Evolutionary conservation across 768 basidiomycete species (phyloP).

Genomic region (Kwoniella botswanensis): DNA sequence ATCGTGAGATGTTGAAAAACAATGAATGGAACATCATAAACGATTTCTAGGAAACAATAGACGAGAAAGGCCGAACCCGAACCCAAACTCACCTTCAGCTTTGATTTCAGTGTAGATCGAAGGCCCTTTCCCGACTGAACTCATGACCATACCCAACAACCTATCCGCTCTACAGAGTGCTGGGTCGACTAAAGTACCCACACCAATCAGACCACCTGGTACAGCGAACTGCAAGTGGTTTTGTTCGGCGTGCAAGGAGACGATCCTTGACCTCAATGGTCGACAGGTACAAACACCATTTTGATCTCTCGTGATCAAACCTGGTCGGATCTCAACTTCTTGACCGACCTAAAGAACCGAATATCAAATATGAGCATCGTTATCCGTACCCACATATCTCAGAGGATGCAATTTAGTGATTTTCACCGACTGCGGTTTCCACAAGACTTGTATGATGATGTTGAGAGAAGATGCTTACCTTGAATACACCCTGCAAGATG

Average conservation of each 20-base stretch:
- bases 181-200: constrained; percentile 94
- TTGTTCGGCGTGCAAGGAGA: constrained; percentile 91
- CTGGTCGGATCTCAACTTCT: constrained; percentile 96
- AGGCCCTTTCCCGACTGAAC: constrained; percentile 90
- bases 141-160: constrained; percentile 93
- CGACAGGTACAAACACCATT: constrained; percentile 87
- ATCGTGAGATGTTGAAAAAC: no score
- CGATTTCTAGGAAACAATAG: no score
- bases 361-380: no score
- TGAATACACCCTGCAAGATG: constrained; percentile 88
- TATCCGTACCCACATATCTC: no score
- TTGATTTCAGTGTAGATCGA: constrained; percentile 75
- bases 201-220: constrained; percentile 96
- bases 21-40: no score
- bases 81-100: constrained; percentile 59
- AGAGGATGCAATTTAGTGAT: no score
- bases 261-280: constrained; percentile 89
- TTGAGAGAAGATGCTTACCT: no score
- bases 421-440: no score
- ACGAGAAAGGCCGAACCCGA: no score
- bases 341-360: constrained; percentile 77
- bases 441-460: no score
- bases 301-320: constrained; percentile 93
- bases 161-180: constrained; percentile 96
- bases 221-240: constrained; percentile 94